Conservation (phyloP, 345 rosid genomes). For the Carallia pectinifolia region DNA sequence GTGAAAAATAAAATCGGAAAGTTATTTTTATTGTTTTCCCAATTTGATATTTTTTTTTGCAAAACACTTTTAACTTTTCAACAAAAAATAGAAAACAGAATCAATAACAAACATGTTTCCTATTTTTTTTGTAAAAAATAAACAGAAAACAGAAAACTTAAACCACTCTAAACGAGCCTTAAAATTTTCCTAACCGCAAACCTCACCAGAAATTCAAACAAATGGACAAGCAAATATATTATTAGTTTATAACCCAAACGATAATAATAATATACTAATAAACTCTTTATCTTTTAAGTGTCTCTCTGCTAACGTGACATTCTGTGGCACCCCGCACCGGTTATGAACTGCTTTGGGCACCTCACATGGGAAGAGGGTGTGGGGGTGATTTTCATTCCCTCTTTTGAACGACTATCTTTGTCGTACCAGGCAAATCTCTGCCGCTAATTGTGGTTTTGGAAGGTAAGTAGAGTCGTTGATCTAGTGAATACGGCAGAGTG, state of each 20-base stretch:
- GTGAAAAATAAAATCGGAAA: too few relatives aligned
- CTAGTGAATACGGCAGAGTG: background rate
- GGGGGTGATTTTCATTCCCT: background rate
- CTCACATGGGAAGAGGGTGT: slow-evolving; percentile 12
- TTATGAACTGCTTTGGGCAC: slow-evolving; percentile 14
- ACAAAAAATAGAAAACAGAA: too few relatives aligned
- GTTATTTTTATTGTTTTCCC: too few relatives aligned
- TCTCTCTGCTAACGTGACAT: slow-evolving; percentile 20
- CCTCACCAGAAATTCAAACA: slow-evolving; percentile 32
- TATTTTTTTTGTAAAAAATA: too few relatives aligned
- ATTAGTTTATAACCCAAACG: too few relatives aligned
- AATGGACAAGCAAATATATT: background rate
- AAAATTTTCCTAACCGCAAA: slow-evolving; percentile 29
- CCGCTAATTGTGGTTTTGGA: slow-evolving; percentile 15
- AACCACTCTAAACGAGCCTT: too few relatives aligned
- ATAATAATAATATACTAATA: too few relatives aligned
- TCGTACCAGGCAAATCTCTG: background rate
- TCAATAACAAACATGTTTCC: too few relatives aligned
- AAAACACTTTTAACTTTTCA: too few relatives aligned
- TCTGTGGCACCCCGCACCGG: background rate
- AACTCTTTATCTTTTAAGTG: too few relatives aligned
- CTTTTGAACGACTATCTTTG: background rate
- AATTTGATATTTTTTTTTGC: too few relatives aligned
- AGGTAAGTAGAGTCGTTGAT: slow-evolving; percentile 13
- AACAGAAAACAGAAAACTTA: too few relatives aligned